phyloP scores from a whole-genome alignment of 2,329 filamentous ascomycete genomes.

The Colletotrichum abscissum region DNA sequence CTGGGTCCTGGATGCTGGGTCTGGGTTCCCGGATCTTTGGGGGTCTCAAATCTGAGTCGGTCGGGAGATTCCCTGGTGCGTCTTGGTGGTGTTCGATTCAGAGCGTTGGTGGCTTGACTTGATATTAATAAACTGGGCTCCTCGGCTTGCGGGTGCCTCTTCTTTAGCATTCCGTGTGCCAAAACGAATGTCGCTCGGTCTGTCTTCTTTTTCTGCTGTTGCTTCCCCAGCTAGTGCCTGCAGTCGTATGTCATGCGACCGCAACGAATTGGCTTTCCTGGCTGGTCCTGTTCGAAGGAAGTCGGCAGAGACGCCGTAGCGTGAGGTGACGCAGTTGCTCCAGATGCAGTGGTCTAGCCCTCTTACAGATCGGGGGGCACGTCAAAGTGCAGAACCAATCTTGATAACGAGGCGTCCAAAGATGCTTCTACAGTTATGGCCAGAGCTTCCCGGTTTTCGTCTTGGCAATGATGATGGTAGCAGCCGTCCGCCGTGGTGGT shows the following conservation, averaged over 20 bases:
- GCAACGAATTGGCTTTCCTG: neutral
- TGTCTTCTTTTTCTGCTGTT: constrained; percentile 3
- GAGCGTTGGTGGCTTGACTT: constrained; percentile 5
- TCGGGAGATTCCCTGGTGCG: neutral
- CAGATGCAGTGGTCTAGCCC: constrained; percentile 2
- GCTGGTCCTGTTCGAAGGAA: neutral
- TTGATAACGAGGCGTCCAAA: neutral
- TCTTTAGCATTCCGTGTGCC: neutral
- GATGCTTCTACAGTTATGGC: neutral
- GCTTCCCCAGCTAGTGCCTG: constrained; percentile 9
- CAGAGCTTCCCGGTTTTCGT: constrained; percentile 1
- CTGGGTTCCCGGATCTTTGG: neutral
- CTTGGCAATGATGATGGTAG: too few species aligned
- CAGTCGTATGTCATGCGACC: constrained; percentile 17
- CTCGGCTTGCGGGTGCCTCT: neutral
- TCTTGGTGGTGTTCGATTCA: constrained; percentile 1
- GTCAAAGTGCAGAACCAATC: constrained; percentile 18
- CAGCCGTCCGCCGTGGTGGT: neutral
- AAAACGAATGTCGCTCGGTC: neutral
- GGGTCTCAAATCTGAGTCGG: neutral
- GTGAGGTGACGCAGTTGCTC: neutral
- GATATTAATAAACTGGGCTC: constrained; percentile 7
- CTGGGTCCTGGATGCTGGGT: neutral
- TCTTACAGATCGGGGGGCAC: neutral
- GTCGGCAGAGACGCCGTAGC: constrained; percentile 14